phyloP scores from a whole-genome alignment of 169 alveolate genomes.

The Eimeria tenella region DNA sequence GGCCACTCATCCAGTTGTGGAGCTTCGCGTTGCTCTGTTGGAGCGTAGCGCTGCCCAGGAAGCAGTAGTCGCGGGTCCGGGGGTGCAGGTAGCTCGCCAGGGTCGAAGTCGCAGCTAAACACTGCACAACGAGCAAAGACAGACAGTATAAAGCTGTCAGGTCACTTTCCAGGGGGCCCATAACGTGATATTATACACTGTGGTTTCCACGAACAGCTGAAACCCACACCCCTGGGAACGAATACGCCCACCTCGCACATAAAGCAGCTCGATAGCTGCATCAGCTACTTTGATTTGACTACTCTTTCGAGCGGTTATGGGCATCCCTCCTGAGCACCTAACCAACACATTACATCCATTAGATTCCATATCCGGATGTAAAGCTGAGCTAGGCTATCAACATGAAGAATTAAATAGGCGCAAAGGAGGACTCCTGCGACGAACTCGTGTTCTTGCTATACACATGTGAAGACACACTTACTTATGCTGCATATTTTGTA shows the following conservation, averaged over 20 bases:
- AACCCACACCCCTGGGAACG: neutral
- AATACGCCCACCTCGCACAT: conserved; percentile 31
- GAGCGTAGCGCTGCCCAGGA: conserved; percentile 38
- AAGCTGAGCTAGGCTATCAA: neutral
- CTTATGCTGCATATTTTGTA: conserved; percentile 59
- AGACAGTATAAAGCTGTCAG: too few relatives aligned
- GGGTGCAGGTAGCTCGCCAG: conserved; percentile 40
- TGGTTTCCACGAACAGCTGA: neutral
- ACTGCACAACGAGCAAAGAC: neutral
- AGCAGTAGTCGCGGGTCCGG: conserved; percentile 36
- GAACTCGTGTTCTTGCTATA: neutral
- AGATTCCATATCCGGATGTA: neutral
- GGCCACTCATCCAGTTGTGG: too few relatives aligned
- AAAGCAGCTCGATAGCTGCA: conserved; percentile 41
- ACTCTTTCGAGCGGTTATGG: neutral
- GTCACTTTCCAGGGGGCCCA: neutral
- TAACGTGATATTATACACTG: neutral
- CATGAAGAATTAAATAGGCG: neutral
- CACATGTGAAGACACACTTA: neutral
- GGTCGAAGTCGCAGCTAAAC: conserved; percentile 70
- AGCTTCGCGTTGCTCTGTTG: neutral
- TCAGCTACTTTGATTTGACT: conserved; percentile 10
- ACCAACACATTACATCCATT: neutral
- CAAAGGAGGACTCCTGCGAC: neutral
- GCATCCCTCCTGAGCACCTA: conserved; percentile 57